These are phyloP conservation scores for Ambrosia hybrid DNA, from an alignment of 140 eudicot species.

Conservation along the genomic window DNA sequence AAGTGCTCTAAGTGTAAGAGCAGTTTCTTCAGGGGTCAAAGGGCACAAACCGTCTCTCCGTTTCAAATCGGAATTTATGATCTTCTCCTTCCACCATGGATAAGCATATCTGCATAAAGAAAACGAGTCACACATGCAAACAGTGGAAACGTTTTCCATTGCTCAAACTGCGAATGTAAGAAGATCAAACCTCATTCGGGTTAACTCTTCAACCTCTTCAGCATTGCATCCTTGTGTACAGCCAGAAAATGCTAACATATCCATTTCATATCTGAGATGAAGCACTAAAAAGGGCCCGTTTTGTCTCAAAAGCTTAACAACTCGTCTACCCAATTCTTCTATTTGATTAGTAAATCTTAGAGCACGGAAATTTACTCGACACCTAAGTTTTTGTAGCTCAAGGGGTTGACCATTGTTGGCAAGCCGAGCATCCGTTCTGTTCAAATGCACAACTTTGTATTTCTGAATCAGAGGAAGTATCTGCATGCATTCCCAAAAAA, in stretches of 20 bases:
- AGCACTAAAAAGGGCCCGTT: slow-evolving; percentile 89
- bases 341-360: slow-evolving; percentile 78
- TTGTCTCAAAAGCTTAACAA: slow-evolving; percentile 68
- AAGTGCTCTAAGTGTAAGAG: slow-evolving; percentile 68
- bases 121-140: slow-evolving; percentile 5
- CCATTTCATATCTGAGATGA: slow-evolving; percentile 97
- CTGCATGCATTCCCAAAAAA: slow-evolving; percentile 40
- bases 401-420: slow-evolving; percentile 83
- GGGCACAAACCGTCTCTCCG: slow-evolving; percentile 91
- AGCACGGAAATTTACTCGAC: slow-evolving; percentile 80
- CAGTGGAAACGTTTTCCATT: background rate
- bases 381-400: slow-evolving; percentile 84
- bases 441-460: slow-evolving; percentile 83
- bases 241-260: slow-evolving; percentile 95
- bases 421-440: slow-evolving; percentile 91
- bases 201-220: slow-evolving; percentile 83
- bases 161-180: slow-evolving; percentile 4
- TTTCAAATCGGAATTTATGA: slow-evolving; percentile 77
- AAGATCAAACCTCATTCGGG: slow-evolving; percentile 76
- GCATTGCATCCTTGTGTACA: slow-evolving; percentile 85
- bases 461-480: slow-evolving; percentile 86
- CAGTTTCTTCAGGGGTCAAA: slow-evolving; percentile 95
- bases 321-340: slow-evolving; percentile 81
- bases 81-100: slow-evolving; percentile 99
- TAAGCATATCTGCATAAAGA: slow-evolving; percentile 68